Base-by-base conservation (phyloP, 192 early-diverging fungal genomes). In the Spizellomyces punctatus region DNA sequence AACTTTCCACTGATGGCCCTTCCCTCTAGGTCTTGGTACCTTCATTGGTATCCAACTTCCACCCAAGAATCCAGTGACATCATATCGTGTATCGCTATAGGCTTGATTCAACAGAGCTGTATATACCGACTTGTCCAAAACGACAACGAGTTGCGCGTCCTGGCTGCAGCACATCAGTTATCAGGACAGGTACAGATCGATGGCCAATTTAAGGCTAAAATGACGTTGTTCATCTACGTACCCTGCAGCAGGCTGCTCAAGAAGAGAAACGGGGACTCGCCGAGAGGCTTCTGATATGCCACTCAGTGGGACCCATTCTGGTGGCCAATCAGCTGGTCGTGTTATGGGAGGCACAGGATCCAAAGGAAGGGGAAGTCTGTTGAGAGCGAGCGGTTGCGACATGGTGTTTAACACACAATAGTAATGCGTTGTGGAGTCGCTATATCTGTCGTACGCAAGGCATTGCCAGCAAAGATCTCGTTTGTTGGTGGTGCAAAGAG, bases 61-160 rank as follows among this genome's bases (percentile, higher is more conserved):
- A n/a, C 75, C 75, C 41, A 76, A 52, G 54, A 58, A 76, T 12
- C 75, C 75, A 7, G 61, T 9, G 47, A 64, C 43, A 36, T 43
- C 49, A 60, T 65, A 72, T 12, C 71, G 63, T 22, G 75, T 58
- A 52, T 76, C 75, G 46, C 44, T 57, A 56, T 72, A 72, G 10
- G 71, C 55, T 44, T 71, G 69, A 21, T 66, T 49, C 19, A 76
- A 52, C 10, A 76, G 42, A 8, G 75, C 75, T 4, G 75, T 66
- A 45, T 47, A 45, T 10, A 72, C 69, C 5, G 75, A 75, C 17
- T 73, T 63, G 64, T 73, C 72, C 10, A 73, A 16, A 6, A 73
- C 56, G 5, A 58, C 21, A 22, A 70, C 14, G 6, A 70, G 68
- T n/a, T 70, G 17, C 6, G 58, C 57, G 58, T 61, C 68, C 21